phyloP scores from a whole-genome alignment of 106 monocot species.

The Apostasia shenzhenica region DNA sequence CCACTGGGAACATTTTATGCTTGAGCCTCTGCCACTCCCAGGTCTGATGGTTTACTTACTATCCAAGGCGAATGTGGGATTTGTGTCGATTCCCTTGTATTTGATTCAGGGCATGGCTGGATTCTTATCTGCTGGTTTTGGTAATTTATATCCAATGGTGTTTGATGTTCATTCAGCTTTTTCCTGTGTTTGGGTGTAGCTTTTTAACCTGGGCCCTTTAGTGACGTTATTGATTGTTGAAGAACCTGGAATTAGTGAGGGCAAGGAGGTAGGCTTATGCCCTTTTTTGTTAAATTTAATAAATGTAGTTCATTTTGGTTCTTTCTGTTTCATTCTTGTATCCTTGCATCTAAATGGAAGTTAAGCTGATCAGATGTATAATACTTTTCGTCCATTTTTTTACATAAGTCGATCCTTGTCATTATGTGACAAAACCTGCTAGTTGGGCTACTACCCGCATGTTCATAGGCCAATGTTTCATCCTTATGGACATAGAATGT shows the following conservation, averaged over 20 bases:
- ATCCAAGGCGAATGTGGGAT: neutral
- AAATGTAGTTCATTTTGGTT: neutral
- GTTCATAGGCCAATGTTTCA: neutral
- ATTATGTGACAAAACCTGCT: neutral
- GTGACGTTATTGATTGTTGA: constrained; percentile 35
- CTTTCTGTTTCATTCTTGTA: neutral
- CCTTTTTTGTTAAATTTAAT: neutral
- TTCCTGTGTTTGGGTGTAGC: constrained; percentile 19
- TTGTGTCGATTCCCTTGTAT: neutral
- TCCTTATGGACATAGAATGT: neutral
- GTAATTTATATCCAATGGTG: neutral
- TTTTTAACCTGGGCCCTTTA: constrained; percentile 27
- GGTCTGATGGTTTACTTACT: constrained; percentile 12
- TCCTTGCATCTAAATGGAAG: neutral
- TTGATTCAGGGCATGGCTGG: neutral
- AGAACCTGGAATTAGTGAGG: constrained; percentile 17
- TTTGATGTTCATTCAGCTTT: neutral
- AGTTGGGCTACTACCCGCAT: neutral
- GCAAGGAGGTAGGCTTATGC: constrained; percentile 25
- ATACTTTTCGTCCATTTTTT: neutral
- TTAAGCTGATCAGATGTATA: neutral
- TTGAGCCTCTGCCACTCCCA: constrained; percentile 16
- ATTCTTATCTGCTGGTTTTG: neutral
- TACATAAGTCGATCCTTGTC: neutral
- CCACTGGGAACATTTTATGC: constrained; percentile 5